Evolutionary conservation across 1,284 basidiomycete species (phyloP).

Genomic region (Schizopora paradoxa): DNA sequence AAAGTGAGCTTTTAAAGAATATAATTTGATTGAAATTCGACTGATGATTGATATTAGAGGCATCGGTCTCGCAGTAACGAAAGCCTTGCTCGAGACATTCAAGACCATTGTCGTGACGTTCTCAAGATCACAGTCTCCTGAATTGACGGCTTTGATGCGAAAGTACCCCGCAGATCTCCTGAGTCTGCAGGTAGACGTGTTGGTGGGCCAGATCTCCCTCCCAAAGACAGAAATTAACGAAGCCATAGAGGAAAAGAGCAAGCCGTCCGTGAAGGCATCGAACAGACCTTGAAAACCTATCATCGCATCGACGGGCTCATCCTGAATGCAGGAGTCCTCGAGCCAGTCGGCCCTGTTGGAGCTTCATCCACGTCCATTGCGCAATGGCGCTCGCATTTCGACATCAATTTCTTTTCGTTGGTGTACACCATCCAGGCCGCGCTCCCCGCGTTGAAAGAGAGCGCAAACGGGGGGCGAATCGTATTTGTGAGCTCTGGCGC

Average conservation of each 20-base stretch:
- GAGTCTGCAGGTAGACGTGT: slow-evolving; percentile 69
- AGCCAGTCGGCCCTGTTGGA: slow-evolving; percentile 41
- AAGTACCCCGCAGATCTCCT: slow-evolving; percentile 42
- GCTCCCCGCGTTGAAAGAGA: slow-evolving; percentile 63
- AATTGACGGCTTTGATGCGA: slow-evolving; percentile 50
- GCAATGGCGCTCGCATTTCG: slow-evolving; percentile 63
- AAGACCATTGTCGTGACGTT: slow-evolving; percentile 67
- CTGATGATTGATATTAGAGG: slow-evolving; percentile 45
- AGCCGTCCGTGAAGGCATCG: slow-evolving; percentile 49
- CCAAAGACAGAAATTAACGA: slow-evolving; percentile 12
- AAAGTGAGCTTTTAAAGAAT: slow-evolving; percentile 39
- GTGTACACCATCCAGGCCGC: slow-evolving; percentile 59
- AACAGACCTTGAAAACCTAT: slow-evolving; percentile 43
- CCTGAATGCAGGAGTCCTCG: slow-evolving; percentile 73
- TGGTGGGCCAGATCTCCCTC: slow-evolving; percentile 27
- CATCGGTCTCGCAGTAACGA: slow-evolving; percentile 73
- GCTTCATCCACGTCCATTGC: slow-evolving; percentile 34
- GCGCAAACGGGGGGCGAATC: slow-evolving; percentile 55
- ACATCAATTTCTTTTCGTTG: slow-evolving; percentile 83
- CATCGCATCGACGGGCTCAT: slow-evolving; percentile 68
- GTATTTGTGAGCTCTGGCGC: slow-evolving; percentile 82
- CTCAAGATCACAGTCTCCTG: slow-evolving; percentile 62
- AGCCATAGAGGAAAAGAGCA: slow-evolving; percentile 41
- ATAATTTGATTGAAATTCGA: slow-evolving; percentile 6
- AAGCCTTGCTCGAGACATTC: slow-evolving; percentile 55